These are phyloP conservation scores for Aleurites moluccanus DNA, from an alignment of 441 rosid genomes.

Conservation along the genomic window DNA sequence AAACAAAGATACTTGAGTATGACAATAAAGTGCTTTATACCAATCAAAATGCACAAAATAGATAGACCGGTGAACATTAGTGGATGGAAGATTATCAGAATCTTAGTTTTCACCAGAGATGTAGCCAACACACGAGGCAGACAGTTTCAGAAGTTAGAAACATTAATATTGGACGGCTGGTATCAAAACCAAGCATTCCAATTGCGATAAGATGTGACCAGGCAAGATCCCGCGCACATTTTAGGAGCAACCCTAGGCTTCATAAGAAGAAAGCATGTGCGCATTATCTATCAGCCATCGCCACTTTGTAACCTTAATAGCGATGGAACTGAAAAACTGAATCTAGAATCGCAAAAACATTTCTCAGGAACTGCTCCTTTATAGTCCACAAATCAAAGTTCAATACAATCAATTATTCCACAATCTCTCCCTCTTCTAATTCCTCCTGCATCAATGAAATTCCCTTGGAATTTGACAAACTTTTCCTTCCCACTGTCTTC, in stretches of 20 bases:
- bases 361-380: slow-evolving; percentile 2
- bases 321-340: neutral
- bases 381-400: neutral
- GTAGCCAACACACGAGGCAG: neutral
- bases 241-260: neutral
- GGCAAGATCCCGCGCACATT: neutral
- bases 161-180: neutral
- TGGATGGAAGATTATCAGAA: neutral
- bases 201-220: neutral
- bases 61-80: too few relatives aligned
- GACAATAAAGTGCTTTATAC: neutral
- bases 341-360: neutral
- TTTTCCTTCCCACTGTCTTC: slow-evolving; percentile 38
- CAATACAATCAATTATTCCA: slow-evolving; percentile 32
- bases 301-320: neutral
- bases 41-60: neutral
- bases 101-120: neutral
- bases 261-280: neutral
- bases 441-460: slow-evolving; percentile 37
- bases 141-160: neutral
- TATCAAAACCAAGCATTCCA: neutral
- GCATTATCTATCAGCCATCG: neutral
- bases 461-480: slow-evolving; percentile 25
- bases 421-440: slow-evolving; percentile 86
- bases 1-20: neutral